Evolutionary conservation across 2,329 filamentous ascomycete genomes (phyloP), one percentile per base, ranked within the genome.

Genomic region (Beauveria rudraprayagi): DNA sequence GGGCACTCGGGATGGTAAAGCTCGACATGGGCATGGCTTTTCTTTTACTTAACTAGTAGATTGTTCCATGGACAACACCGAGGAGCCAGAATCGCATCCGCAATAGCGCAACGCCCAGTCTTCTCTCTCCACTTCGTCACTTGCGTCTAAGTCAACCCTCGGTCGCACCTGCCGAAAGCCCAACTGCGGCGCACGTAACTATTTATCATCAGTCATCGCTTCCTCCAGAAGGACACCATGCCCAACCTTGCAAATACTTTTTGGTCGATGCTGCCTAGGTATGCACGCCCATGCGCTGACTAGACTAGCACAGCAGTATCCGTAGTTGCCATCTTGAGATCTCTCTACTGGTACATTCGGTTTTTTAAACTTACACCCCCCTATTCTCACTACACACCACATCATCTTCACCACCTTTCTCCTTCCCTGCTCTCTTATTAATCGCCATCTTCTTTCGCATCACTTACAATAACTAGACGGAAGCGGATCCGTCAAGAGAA

Each of bases 401-500:
- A 37, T 10, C 5, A 37, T 37, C 11, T 37, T 37, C 34, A 37
- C 11, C 34, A 37, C 34, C 11, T 37, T 55, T 28, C 40, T 55
- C 37, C 53, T 44, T 24, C 40, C 22, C 44, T 14, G 24, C 22
- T 17, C 53, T 16, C 40, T 44, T 14, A 30, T 44, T 14, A 30
- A 30, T 30, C 28, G 28, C 28, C 28, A 30, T n/a, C n/a, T 19
- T 17, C 10, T 34, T 30, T 7, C 46, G 14, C 41, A 46, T n/a
- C 55, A 40, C n/a, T 57, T 48, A 57, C 55, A 58, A 43, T 50
- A 37, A 37, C 34, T 37, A 40, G 46, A 58, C 56, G 56, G 56
- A 58, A 58, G 56, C 56, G 56, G 56, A 58, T 43, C 56, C 37
- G 46, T 58, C 46, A 58, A 51, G 46, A 58, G 34, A 51, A 51